Evolutionary conservation across 495 filamentous ascomycete species (phyloP).

Genomic region (Umbilicaria muhlenbergii): DNA sequence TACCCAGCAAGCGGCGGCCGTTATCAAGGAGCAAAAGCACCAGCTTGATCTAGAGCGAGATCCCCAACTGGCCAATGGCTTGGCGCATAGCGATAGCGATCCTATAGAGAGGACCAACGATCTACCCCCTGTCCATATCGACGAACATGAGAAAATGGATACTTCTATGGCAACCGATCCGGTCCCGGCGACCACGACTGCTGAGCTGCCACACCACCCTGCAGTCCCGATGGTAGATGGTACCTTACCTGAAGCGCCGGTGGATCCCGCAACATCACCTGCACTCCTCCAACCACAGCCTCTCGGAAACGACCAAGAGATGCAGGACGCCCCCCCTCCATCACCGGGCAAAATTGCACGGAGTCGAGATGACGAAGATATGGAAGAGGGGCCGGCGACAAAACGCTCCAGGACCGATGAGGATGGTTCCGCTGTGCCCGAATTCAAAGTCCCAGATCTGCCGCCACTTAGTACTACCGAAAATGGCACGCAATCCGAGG

Average conservation of each 20-base stretch:
- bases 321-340: conserved; percentile 18
- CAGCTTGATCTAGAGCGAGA: conserved; percentile 5
- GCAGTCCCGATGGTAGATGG: conserved; percentile 4
- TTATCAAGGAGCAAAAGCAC: conserved; percentile 7
- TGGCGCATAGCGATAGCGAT: neutral
- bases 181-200: neutral
- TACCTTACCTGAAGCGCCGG: conserved; percentile 5
- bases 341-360: conserved; percentile 45
- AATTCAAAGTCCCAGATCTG: conserved; percentile 24
- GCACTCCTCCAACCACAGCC: conserved; percentile 1
- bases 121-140: neutral
- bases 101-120: neutral
- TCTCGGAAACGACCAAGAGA: conserved; percentile 21
- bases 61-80: conserved; percentile 7
- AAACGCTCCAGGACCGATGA: conserved; percentile 59
- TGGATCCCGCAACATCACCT: conserved; percentile 11
- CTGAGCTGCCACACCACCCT: conserved; percentile 8
- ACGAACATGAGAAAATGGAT: neutral
- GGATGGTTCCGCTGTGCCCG: conserved; percentile 12
- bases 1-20: neutral
- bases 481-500: conserved; percentile 1
- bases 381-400: conserved; percentile 54
- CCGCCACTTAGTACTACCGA: conserved; percentile 18
- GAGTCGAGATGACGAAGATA: conserved; percentile 54
- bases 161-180: neutral